Percentiles rank a stretch among this genome's conserved stretches.
These are phyloP conservation scores for Pleurotus salmoneostramineus DNA, from an alignment of 768 basidiomycete species.

Conservation along the genomic window DNA sequence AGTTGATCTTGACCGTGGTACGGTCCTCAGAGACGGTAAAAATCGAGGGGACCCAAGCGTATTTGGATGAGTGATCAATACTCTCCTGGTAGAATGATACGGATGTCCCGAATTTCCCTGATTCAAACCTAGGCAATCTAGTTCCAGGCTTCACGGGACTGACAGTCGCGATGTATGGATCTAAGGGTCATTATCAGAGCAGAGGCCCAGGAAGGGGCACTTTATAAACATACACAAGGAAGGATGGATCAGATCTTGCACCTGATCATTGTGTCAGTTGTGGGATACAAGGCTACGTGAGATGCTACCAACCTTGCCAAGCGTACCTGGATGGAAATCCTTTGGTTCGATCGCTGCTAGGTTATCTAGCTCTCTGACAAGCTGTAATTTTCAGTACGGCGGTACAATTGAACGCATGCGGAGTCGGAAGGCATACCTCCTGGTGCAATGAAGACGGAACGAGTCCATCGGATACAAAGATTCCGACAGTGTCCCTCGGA, in stretches of 20 bases:
- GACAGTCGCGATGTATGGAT: slow-evolving; percentile 8
- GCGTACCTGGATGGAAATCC: slow-evolving; percentile 15
- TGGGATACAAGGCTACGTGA: neutral
- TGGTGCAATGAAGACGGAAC: slow-evolving; percentile 12
- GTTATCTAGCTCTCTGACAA: slow-evolving; percentile 11
- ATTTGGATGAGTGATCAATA: slow-evolving; percentile 4
- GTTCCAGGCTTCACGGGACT: neutral
- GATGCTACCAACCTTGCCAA: slow-evolving; percentile 6
- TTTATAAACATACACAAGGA: slow-evolving; percentile 8
- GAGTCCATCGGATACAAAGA: slow-evolving; percentile 9
- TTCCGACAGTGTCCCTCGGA: neutral
- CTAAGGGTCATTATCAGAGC: neutral
- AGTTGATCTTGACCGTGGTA: slow-evolving; percentile 10
- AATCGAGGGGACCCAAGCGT: slow-evolving; percentile 14
- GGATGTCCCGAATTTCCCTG: neutral
- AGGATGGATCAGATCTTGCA: slow-evolving; percentile 16
- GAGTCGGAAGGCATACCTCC: slow-evolving; percentile 5
- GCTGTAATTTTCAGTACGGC: neutral
- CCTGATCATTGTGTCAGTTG: neutral
- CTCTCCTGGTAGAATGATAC: neutral
- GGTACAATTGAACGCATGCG: neutral
- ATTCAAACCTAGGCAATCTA: neutral
- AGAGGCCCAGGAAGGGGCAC: too few relatives aligned
- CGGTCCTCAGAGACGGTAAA: slow-evolving; percentile 12
- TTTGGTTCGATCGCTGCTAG: slow-evolving; percentile 11